phyloP scores from a whole-genome alignment of 106 monocot genomes.

The Acorus calamus region DNA sequence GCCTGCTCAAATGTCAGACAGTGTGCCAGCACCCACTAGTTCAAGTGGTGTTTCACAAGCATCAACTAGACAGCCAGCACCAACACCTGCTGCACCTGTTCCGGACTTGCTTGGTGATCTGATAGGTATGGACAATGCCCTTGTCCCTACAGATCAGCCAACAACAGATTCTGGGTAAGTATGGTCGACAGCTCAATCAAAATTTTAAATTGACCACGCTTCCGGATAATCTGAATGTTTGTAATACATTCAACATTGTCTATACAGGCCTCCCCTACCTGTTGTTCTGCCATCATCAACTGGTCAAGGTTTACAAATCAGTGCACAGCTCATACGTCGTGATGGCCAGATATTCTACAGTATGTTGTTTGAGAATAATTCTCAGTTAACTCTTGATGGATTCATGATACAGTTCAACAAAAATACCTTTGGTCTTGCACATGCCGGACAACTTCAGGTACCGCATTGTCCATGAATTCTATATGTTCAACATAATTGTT shows the following conservation, averaged over 20 bases:
- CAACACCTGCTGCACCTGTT: conserved; percentile 49
- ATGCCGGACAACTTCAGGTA: conserved; percentile 77
- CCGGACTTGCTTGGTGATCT: conserved; percentile 97
- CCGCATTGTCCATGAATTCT: background rate
- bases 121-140: conserved; percentile 70
- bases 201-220: background rate
- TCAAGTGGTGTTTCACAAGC: conserved; percentile 26
- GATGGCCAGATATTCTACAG: conserved; percentile 92
- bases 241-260: conserved; percentile 1
- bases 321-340: conserved; percentile 64
- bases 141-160: conserved; percentile 75
- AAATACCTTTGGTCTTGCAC: conserved; percentile 89
- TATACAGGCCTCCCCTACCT: conserved; percentile 68
- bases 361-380: conserved; percentile 65
- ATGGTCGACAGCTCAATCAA: background rate
- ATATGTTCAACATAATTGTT: too few relatives aligned
- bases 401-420: conserved; percentile 99
- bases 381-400: conserved; percentile 61
- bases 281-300: conserved; percentile 69
- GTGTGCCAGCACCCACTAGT: conserved; percentile 33
- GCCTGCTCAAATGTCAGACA: conserved; percentile 55
- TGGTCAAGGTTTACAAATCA: conserved; percentile 94
- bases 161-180: conserved; percentile 54
- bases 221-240: background rate
- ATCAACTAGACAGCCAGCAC: conserved; percentile 22